phyloP scores from a whole-genome alignment of 768 basidiomycete genomes.

The Macrolepiota albuminosa region DNA sequence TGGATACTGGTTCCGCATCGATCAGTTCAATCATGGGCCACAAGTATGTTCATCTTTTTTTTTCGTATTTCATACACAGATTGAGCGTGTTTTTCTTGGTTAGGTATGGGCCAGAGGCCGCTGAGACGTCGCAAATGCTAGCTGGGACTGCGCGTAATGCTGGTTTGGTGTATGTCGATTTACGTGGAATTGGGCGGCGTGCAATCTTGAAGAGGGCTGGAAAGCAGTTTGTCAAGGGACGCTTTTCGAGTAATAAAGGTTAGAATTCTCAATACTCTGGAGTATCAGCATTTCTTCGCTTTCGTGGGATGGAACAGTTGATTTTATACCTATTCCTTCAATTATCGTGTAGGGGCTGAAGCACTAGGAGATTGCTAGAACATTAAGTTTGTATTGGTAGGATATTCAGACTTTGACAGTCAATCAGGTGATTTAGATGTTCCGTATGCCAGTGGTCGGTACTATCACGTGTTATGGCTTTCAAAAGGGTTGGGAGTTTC shows the following conservation, averaged over 20 bases:
- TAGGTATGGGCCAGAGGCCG: conserved; percentile 63
- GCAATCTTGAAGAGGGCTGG: conserved; percentile 64
- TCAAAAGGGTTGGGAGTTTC: too few relatives aligned
- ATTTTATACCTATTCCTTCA: not conserved
- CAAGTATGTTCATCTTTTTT: conserved; percentile 33
- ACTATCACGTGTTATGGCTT: not conserved
- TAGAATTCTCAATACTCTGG: not conserved
- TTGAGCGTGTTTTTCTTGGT: not conserved
- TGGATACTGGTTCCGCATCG: conserved; percentile 45
- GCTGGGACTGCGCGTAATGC: conserved; percentile 68
- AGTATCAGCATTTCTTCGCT: not conserved
- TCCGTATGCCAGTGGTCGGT: not conserved
- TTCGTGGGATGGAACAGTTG: not conserved
- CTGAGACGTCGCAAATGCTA: conserved; percentile 50
- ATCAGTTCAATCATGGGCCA: conserved; percentile 50
- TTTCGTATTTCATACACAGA: not conserved
- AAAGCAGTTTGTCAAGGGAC: conserved; percentile 48
- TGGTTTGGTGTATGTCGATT: conserved; percentile 72
- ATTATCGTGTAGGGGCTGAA: not conserved
- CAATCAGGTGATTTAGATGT: too few relatives aligned
- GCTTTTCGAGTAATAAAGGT: conserved; percentile 8
- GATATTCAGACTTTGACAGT: too few relatives aligned
- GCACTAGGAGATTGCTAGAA: not conserved
- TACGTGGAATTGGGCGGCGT: conserved; percentile 64
- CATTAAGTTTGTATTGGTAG: not conserved